These are phyloP conservation scores for Tylopilus sp. DNA, from an alignment of 1,284 basidiomycete genomes.

Conservation along the genomic window DNA sequence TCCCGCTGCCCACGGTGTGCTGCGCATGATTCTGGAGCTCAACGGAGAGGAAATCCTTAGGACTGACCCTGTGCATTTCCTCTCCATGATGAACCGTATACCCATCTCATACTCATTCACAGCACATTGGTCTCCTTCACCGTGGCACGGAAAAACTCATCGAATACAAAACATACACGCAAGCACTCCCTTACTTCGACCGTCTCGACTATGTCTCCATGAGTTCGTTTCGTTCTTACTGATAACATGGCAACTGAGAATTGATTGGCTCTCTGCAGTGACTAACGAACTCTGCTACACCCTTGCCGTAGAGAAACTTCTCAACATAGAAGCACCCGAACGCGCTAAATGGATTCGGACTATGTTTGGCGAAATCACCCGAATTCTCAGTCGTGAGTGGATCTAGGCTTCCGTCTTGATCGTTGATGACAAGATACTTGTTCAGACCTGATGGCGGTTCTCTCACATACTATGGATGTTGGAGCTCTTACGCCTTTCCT, in stretches of 20 bases:
- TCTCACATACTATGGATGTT: slow-evolving; percentile 96
- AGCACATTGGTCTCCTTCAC: slow-evolving; percentile 96
- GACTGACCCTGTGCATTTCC: slow-evolving; percentile 72
- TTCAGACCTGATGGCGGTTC: slow-evolving; percentile 91
- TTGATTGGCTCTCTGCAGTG: slow-evolving; percentile 49
- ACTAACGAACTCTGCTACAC: slow-evolving; percentile 97
- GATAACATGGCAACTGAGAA: background rate
- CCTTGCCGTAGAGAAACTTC: slow-evolving; percentile 95
- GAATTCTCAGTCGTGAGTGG: slow-evolving; percentile 84
- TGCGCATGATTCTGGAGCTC: slow-evolving; percentile 95
- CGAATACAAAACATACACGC: slow-evolving; percentile 98
- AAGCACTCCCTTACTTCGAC: slow-evolving; percentile 99
- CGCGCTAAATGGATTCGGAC: slow-evolving; percentile 99
- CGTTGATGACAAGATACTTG: background rate
- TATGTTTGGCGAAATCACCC: slow-evolving; percentile 95
- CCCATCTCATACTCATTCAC: slow-evolving; percentile 10
- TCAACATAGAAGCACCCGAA: slow-evolving; percentile 99
- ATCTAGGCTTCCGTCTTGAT: background rate
- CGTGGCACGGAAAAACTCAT: slow-evolving; percentile 98
- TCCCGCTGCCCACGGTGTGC: slow-evolving; percentile 97
- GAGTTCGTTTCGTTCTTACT: slow-evolving; percentile 59
- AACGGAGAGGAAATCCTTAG: slow-evolving; percentile 96
- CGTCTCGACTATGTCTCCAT: slow-evolving; percentile 99
- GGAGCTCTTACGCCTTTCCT: slow-evolving; percentile 98
- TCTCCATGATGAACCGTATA: background rate